Evolutionary conservation across 2,329 filamentous ascomycete species (phyloP), one percentile per base, ranked within the genome.

Genomic region (Fusarium acutatum): DNA sequence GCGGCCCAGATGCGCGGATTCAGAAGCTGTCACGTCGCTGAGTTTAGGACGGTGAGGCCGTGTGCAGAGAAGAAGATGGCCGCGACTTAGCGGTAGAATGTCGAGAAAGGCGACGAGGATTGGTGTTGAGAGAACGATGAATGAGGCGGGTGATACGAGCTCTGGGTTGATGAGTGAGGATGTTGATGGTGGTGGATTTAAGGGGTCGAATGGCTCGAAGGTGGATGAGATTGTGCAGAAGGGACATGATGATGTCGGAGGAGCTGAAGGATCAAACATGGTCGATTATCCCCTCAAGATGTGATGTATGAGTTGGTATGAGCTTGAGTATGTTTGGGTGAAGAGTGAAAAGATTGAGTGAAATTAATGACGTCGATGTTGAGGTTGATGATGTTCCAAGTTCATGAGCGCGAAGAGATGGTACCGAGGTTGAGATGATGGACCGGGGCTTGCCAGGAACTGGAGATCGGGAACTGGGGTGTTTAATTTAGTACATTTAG

Each of bases 41-140:
- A 98, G 86, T 80, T 95, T 97, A 71, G 91, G 89, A 64, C 91
- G 89, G 85, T 98, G 96, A 40, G 85, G 80, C 44, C 96, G 89
- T 14, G 95, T 93, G 61, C 92, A 94, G 38, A 98, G 88, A 1
- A 98, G 88, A 12, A 98, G 83, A 85, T 98, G 96, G 3, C 95
- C 95, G 2, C 86, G 86, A 0, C 93, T 93, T 58, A 98, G 89
- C 2, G 96, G 96, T 85, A 97, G 89, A 78, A 98, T 97, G 83
- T 98, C 96, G 76, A 98, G 88, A 83, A 98, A 98, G 46, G 95
- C 95, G 71, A 98, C 84, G 34, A 96, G 90, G 69, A 91, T 82
- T 3, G 90, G 90, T 2, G 94, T 96, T 6, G 93, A 94, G 66
- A 98, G 88, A 37, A 98, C 88, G 35, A 98, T 79, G 78, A 89